Evolutionary conservation across 2,329 filamentous ascomycete genomes (phyloP), one percentile per base, ranked within the genome.

Genomic region (Mycogone perniciosa): DNA sequence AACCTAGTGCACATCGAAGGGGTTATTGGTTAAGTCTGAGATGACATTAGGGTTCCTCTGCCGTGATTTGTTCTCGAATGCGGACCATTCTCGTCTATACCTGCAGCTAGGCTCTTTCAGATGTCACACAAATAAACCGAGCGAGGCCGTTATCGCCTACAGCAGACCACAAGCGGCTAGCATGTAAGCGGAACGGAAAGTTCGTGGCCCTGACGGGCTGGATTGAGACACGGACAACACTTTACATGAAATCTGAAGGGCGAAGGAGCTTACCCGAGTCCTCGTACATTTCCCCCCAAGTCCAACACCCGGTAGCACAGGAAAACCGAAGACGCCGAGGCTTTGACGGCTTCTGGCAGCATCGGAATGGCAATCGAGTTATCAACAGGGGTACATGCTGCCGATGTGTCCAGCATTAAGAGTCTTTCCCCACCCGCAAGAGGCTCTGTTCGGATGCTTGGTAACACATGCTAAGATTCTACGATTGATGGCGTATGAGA

Each of bases 61-160:
- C 42, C 35, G 30, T 10, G 38, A 42, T 29, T 41, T 51, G 49
- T 31, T 51, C 26, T 29, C 44, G 49, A 31, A 42, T 48, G 49
- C 38, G 13, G 11, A 8, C 47, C 41, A 48, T 44, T 37, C 43
- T 53, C 51, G 51, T 44, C 33, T 53, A 53, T 38, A 42, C 51
- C 51, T 53, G 51, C 51, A 53, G 51, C 41, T 39, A 53, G 51
- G 51, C 51, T 53, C 37, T 46, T 53, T 45, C 7, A 45, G 8
- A 26, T 30, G 43, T 45, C 13, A 45, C 43, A 34, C 43, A 45
- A 5, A 43, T 26, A 11, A 20, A 2, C 41, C 31, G 41, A 43
- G 41, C 41, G 41, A 43, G 13, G 31, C 41, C 41, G n/a, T 43
- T 7, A 43, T 43, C 41, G 41, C 41, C 41, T 43, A 31, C 31